Percentiles rank a stretch among this genome's conserved stretches.
phyloP scores from a whole-genome alignment of 2,329 filamentous ascomycete species.

The Dryadomyces quercus-mongolicae region DNA sequence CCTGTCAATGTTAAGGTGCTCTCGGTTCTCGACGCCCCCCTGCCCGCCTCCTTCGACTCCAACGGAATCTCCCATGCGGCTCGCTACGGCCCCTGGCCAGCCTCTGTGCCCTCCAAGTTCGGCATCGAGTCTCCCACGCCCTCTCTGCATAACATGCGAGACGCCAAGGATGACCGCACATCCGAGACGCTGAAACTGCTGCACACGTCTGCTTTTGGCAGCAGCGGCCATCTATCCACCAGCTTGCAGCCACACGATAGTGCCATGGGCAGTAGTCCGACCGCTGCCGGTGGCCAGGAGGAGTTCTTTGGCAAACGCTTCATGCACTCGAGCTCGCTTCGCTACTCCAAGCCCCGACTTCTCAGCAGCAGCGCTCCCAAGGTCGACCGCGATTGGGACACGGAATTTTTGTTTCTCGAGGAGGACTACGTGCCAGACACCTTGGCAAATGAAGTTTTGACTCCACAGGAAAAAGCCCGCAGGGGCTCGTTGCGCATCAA shows the following conservation, averaged over 20 bases:
- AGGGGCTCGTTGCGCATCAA: slow-evolving; percentile 43
- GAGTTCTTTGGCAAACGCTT: slow-evolving; percentile 59
- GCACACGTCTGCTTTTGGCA: slow-evolving; percentile 56
- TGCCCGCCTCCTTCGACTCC: slow-evolving; percentile 92
- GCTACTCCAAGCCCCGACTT: slow-evolving; percentile 54
- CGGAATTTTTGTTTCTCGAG: slow-evolving; percentile 63
- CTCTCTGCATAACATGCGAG: slow-evolving; percentile 41
- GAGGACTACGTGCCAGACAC: slow-evolving; percentile 77
- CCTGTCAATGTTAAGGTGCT: slow-evolving; percentile 58
- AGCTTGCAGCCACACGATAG: slow-evolving; percentile 19
- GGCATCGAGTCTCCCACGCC: slow-evolving; percentile 75
- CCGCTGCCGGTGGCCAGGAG: slow-evolving; percentile 34
- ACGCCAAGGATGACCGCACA: slow-evolving; percentile 44
- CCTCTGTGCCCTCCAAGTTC: slow-evolving; percentile 86
- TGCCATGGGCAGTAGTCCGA: slow-evolving; percentile 28
- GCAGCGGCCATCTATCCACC: slow-evolving; percentile 47
- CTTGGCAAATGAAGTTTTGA: slow-evolving; percentile 49
- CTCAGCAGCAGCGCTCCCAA: slow-evolving; percentile 52
- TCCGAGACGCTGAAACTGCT: slow-evolving; percentile 53
- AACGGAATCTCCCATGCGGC: slow-evolving; percentile 90
- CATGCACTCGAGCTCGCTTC: slow-evolving; percentile 49
- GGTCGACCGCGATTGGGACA: slow-evolving; percentile 52
- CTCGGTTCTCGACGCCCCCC: slow-evolving; percentile 85
- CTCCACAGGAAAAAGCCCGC: slow-evolving; percentile 54
- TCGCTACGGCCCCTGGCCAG: slow-evolving; percentile 78